phyloP scores from a whole-genome alignment of 768 basidiomycete species.

The Boletus reticuloceps region DNA sequence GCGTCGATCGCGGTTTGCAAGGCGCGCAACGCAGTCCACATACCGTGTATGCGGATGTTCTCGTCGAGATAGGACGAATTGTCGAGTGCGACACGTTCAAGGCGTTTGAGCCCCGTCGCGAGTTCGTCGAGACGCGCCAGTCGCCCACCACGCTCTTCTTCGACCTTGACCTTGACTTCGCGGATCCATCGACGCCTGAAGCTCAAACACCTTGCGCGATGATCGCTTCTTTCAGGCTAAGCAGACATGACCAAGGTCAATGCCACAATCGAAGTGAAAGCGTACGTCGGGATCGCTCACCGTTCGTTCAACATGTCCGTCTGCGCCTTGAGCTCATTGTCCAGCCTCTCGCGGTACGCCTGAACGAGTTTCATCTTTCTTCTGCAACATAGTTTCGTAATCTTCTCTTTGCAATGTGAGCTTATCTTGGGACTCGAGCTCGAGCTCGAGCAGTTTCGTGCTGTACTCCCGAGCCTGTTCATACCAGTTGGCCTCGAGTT shows the following conservation, averaged over 20 bases:
- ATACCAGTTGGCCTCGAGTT: constrained; percentile 67
- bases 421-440: constrained; percentile 84
- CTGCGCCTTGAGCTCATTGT: constrained; percentile 81
- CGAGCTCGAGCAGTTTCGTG: constrained; percentile 73
- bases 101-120: constrained; percentile 82
- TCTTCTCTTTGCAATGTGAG: constrained; percentile 83
- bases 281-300: constrained; percentile 40
- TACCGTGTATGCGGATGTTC: constrained; percentile 85
- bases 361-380: constrained; percentile 71
- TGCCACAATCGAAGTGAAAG: neutral
- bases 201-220: constrained; percentile 95
- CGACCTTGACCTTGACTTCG: constrained; percentile 93
- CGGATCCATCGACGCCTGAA: constrained; percentile 96
- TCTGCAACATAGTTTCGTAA: constrained; percentile 79
- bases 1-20: constrained; percentile 65
- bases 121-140: constrained; percentile 94
- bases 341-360: constrained; percentile 82
- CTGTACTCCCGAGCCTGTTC: constrained; percentile 85
- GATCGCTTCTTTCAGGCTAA: constrained; percentile 89
- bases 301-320: constrained; percentile 94
- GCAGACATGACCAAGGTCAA: neutral
- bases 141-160: constrained; percentile 94
- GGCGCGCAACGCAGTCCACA: constrained; percentile 92
- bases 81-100: constrained; percentile 88
- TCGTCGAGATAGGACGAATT: constrained; percentile 91